Evolutionary conservation across 176 grass and related monocot species (phyloP).

Genomic region (Rhynchospora pubera): DNA sequence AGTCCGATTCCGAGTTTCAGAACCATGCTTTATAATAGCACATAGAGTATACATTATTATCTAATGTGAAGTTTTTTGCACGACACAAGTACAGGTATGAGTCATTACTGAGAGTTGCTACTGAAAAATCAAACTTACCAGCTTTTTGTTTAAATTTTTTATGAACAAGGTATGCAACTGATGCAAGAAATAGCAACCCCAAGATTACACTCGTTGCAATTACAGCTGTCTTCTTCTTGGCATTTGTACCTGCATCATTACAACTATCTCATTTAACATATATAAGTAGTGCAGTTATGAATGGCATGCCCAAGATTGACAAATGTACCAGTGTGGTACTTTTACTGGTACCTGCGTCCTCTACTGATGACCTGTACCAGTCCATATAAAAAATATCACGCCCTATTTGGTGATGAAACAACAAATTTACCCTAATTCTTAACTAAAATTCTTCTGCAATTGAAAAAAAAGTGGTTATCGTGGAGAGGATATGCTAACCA

Average conservation of each 20-base stretch:
- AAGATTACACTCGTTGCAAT: not conserved
- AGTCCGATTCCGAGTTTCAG: too few species aligned
- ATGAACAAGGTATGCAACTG: not conserved
- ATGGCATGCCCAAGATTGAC: not conserved
- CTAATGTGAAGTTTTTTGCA: not conserved
- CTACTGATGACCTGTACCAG: not conserved
- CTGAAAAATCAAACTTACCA: not conserved
- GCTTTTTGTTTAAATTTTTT: conserved; percentile 3
- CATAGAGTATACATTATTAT: not conserved
- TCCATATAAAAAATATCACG: not conserved
- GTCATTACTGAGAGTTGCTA: not conserved
- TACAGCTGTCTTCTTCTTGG: not conserved
- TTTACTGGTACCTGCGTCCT: not conserved
- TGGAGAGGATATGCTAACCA: not conserved
- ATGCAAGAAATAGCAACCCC: conserved; percentile 5
- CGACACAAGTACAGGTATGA: not conserved
- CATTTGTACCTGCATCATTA: not conserved
- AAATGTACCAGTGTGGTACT: not conserved
- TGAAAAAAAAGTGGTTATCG: not conserved
- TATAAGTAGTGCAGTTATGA: not conserved
- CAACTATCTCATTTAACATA: not conserved
- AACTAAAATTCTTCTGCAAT: not conserved
- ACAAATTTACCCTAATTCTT: not conserved
- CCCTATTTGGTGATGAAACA: not conserved
- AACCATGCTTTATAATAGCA: too few species aligned